phyloP scores from a whole-genome alignment of 768 basidiomycete genomes.

The Pleurotus djamor region DNA sequence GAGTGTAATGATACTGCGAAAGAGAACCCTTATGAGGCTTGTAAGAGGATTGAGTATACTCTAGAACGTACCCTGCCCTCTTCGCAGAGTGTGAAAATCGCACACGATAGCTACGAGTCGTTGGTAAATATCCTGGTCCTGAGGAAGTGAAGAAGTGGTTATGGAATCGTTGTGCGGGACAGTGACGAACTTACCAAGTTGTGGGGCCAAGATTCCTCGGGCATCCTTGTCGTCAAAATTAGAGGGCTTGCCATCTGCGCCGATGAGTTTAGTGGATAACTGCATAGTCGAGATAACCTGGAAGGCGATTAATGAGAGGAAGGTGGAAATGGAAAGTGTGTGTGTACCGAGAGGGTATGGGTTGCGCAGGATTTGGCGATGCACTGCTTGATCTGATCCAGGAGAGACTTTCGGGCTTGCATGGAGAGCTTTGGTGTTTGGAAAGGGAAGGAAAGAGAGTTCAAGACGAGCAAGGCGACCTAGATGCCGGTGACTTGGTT shows the following conservation, averaged over 20 bases:
- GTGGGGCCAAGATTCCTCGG: conserved; percentile 63
- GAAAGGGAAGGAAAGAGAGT: conserved; percentile 68
- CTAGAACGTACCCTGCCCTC: conserved; percentile 28
- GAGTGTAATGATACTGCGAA: not conserved
- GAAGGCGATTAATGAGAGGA: conserved; percentile 9
- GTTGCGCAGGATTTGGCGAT: conserved; percentile 49
- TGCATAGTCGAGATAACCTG: conserved; percentile 65
- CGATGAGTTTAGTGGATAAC: conserved; percentile 65
- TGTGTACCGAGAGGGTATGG: conserved; percentile 46
- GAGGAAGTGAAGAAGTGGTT: not conserved
- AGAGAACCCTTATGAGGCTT: not conserved
- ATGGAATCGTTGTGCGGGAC: not conserved
- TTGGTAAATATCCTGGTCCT: conserved; percentile 38
- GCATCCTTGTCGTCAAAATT: conserved; percentile 59
- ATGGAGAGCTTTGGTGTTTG: conserved; percentile 41
- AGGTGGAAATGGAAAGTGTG: not conserved
- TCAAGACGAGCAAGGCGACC: conserved; percentile 62
- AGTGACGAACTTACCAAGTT: conserved; percentile 43
- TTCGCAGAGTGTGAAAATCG: conserved; percentile 30
- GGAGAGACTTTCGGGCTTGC: conserved; percentile 35
- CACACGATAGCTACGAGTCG: conserved; percentile 31
- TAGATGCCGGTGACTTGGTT: conserved; percentile 16
- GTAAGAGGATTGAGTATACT: not conserved
- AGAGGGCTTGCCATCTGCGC: conserved; percentile 61
- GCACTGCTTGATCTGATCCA: conserved; percentile 51